Evolutionary conservation across 371 early-diverging fungal species (phyloP).

Genomic region (Dichotomocladium elegans): DNA sequence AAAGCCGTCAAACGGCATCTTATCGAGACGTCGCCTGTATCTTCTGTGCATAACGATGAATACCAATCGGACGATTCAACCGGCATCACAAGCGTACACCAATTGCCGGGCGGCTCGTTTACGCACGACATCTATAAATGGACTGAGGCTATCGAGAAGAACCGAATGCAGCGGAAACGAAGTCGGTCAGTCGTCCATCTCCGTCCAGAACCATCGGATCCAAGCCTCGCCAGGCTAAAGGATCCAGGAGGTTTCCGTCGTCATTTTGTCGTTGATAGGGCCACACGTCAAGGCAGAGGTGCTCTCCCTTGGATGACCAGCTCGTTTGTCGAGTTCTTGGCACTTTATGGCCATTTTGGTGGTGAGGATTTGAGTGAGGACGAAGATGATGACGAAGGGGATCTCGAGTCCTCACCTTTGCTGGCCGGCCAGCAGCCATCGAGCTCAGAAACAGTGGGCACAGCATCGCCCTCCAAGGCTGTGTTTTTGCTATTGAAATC

Average conservation of each 20-base stretch:
- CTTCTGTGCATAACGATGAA: background rate
- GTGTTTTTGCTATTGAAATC: constrained; percentile 83
- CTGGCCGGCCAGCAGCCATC: background rate
- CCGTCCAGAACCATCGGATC: constrained; percentile 27
- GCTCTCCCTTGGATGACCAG: constrained; percentile 73
- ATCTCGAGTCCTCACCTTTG: constrained; percentile 1
- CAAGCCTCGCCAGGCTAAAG: constrained; percentile 38
- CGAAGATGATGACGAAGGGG: constrained; percentile 42
- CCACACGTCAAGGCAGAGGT: constrained; percentile 62
- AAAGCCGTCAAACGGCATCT: constrained; percentile 70
- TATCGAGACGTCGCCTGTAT: constrained; percentile 43
- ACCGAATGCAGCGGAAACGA: constrained; percentile 38
- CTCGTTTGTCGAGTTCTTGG: constrained; percentile 92
- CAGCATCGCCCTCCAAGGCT: constrained; percentile 74
- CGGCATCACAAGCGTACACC: constrained; percentile 5
- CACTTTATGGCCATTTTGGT: constrained; percentile 92
- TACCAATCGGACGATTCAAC: background rate
- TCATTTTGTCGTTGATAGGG: constrained; percentile 72
- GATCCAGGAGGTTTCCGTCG: constrained; percentile 91
- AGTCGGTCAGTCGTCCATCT: constrained; percentile 50
- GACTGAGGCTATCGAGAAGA: constrained; percentile 70
- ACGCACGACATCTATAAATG: constrained; percentile 91
- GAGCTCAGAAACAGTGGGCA: constrained; percentile 31
- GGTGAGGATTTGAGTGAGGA: constrained; percentile 88
- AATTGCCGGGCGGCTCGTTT: constrained; percentile 68